These are phyloP conservation scores for Dactylellina leptospora DNA, from an alignment of 2,329 filamentous ascomycete species.

Conservation along the genomic window DNA sequence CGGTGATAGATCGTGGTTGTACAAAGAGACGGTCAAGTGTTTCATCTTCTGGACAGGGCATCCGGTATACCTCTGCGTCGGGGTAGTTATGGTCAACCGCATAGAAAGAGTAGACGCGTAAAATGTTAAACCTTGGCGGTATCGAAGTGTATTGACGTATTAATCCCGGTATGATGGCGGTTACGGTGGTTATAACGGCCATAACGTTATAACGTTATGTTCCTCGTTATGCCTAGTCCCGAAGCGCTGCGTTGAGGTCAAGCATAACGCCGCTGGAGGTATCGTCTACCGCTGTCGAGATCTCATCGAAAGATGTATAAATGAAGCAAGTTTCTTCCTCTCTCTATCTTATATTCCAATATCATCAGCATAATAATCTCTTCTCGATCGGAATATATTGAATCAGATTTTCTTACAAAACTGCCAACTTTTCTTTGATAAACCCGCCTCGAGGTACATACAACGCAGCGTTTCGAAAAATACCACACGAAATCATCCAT, in stretches of 20 bases:
- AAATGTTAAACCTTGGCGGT: too few species aligned
- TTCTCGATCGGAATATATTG: not conserved
- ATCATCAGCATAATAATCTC: not conserved
- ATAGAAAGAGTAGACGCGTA: not conserved
- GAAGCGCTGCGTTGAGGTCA: not conserved
- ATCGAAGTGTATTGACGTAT: too few species aligned
- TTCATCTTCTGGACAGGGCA: constrained; percentile 12
- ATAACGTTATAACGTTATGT: constrained; percentile 49
- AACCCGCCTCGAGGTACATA: not conserved
- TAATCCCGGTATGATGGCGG: too few species aligned
- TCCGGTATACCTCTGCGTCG: constrained; percentile 3
- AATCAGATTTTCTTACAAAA: not conserved
- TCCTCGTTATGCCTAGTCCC: constrained; percentile 11
- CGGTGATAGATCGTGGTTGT: not conserved
- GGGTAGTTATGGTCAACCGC: not conserved
- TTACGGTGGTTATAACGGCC: too few species aligned
- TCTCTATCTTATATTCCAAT: not conserved
- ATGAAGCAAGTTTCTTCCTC: not conserved
- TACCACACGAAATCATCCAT: not conserved
- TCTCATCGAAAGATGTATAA: not conserved
- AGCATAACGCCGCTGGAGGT: not conserved
- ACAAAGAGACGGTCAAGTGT: not conserved
- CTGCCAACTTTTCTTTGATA: too few species aligned
- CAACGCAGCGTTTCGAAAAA: not conserved
- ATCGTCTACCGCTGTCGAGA: not conserved